Evolutionary conservation across 163 green algal genomes (phyloP).

Genomic region (Volvox carteri): DNA sequence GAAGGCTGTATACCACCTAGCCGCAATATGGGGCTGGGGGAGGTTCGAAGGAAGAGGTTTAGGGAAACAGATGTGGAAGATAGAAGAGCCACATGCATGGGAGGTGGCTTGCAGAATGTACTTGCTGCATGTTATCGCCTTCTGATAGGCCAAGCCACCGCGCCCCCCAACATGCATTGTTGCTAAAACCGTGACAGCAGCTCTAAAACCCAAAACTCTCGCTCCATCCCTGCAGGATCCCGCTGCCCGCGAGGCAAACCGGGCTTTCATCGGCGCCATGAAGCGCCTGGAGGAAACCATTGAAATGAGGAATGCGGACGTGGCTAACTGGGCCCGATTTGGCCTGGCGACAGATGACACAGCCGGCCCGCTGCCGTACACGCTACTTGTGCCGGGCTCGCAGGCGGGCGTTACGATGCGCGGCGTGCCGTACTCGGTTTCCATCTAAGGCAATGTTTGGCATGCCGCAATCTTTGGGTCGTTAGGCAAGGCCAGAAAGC

Average conservation of each 20-base stretch:
- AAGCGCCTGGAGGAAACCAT: conserved; percentile 53
- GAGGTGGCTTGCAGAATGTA: not conserved
- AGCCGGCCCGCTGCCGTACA: conserved; percentile 54
- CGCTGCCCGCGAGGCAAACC: conserved; percentile 38
- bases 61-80: not conserved
- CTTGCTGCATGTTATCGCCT: not conserved
- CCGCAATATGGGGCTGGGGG: not conserved
- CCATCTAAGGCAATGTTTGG: too few species aligned
- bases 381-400: conserved; percentile 52
- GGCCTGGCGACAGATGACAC: not conserved
- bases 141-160: not conserved
- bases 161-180: not conserved
- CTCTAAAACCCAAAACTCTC: not conserved
- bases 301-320: conserved; percentile 60
- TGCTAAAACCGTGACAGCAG: not conserved
- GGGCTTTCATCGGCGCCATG: conserved; percentile 51
- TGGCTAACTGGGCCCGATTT: conserved; percentile 47
- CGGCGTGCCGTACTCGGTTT: too few species aligned
- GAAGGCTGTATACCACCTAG: too few species aligned
- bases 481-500: too few species aligned
- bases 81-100: not conserved
- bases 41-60: not conserved
- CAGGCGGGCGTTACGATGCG: too few species aligned
- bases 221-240: conserved; percentile 48
- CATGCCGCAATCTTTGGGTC: too few species aligned